Percentiles rank a stretch among this genome's conserved stretches.
phyloP scores from a whole-genome alignment of 805 yeast genomes.

The Cyberlindnera subsufficiens region DNA sequence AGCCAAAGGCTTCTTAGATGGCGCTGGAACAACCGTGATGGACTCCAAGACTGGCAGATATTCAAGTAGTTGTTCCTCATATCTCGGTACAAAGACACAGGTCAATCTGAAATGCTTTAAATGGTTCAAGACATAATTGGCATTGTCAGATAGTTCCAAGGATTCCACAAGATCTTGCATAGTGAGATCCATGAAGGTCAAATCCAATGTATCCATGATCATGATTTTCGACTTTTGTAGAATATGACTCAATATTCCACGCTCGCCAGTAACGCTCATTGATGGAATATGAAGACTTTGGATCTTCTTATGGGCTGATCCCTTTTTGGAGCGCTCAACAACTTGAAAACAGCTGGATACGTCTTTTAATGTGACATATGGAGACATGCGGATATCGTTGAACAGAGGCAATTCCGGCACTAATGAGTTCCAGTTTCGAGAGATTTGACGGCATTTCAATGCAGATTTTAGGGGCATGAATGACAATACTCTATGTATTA shows the following conservation, averaged over 20 bases:
- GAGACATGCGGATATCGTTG: constrained; percentile 8
- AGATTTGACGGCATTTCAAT: constrained; percentile 10
- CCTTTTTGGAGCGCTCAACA: constrained; percentile 7
- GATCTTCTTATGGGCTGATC: constrained; percentile 4
- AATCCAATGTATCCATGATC: constrained; percentile 9
- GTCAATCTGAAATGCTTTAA: constrained; percentile 10
- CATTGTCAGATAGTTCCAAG: constrained; percentile 1
- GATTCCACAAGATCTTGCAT: constrained; percentile 13
- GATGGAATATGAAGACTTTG: constrained; percentile 10
- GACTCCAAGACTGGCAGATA: constrained; percentile 14
- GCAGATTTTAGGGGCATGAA: constrained; percentile 2
- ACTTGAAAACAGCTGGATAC: constrained; percentile 13
- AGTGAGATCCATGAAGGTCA: constrained; percentile 11
- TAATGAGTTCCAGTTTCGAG: constrained; percentile 12
- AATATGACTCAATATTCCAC: constrained; percentile 9
- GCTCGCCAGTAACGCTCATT: constrained; percentile 17
- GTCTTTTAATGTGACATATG: constrained; percentile 11
- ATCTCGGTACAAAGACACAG: constrained; percentile 15
- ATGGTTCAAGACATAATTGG: not conserved
- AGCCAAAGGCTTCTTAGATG: constrained; percentile 3
- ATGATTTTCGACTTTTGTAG: constrained; percentile 4
- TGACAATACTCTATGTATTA: constrained; percentile 3
- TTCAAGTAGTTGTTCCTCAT: constrained; percentile 13
- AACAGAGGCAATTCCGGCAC: constrained; percentile 12
- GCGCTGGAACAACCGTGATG: constrained; percentile 8